These are phyloP conservation scores for Codiaeum variegatum DNA, from an alignment of 441 rosid genomes.

Conservation along the genomic window DNA sequence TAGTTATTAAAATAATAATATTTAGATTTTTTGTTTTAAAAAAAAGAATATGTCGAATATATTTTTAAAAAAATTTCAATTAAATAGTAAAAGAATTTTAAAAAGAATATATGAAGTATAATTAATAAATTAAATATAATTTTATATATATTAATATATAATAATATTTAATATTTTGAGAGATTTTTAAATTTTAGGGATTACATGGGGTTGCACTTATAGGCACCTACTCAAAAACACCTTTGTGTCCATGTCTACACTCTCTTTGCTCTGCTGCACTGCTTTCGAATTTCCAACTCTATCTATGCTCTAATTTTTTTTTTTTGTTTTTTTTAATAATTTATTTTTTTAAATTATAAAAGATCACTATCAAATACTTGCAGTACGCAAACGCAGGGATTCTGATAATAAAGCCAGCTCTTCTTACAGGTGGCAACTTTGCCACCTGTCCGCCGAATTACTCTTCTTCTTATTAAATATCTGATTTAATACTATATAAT, in stretches of 20 bases:
- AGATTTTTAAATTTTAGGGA: too few relatives aligned
- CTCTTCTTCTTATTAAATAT: neutral
- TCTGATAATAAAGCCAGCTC: neutral
- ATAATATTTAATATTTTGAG: too few relatives aligned
- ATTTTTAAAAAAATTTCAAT: too few relatives aligned
- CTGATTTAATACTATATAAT: neutral
- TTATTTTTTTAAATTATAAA: neutral
- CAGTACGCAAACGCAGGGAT: neutral
- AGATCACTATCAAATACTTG: neutral
- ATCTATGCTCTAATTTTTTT: neutral
- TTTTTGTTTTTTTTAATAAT: neutral
- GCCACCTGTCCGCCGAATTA: neutral
- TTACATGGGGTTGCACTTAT: too few relatives aligned
- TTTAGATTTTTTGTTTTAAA: too few relatives aligned
- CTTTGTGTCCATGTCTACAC: neutral
- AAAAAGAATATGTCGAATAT: too few relatives aligned
- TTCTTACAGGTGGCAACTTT: neutral
- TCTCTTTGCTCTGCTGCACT: neutral
- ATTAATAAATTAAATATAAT: too few relatives aligned
- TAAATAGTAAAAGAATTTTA: too few relatives aligned
- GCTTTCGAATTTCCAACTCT: neutral
- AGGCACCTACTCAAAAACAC: too few relatives aligned
- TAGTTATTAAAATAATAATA: too few relatives aligned
- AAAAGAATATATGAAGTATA: too few relatives aligned
- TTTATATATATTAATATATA: too few relatives aligned